These are phyloP conservation scores for Kodamaea jinghongensis DNA, from an alignment of 805 yeast species.

Conservation along the genomic window DNA sequence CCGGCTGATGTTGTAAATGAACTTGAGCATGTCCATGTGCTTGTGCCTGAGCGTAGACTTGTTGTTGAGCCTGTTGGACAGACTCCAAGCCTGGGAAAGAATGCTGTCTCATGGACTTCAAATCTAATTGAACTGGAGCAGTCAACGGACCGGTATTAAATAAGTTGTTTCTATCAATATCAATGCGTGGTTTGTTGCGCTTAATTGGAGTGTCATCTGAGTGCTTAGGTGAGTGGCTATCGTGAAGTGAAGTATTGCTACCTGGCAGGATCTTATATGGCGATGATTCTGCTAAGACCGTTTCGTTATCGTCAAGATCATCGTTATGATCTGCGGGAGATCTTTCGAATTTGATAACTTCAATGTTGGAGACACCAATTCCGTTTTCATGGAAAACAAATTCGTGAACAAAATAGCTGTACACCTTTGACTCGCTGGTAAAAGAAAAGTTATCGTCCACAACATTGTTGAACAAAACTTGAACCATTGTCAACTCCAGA, in stretches of 20 bases:
- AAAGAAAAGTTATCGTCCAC: slow-evolving; percentile 9
- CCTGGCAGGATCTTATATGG: slow-evolving; percentile 29
- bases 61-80: not conserved
- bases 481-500: slow-evolving; percentile 27
- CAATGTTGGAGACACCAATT: slow-evolving; percentile 10
- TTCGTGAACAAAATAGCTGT: slow-evolving; percentile 26
- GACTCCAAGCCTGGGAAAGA: slow-evolving; percentile 1
- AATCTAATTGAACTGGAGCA: slow-evolving; percentile 29
- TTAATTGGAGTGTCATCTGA: slow-evolving; percentile 15
- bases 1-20: slow-evolving; percentile 9
- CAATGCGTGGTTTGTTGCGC: slow-evolving; percentile 16
- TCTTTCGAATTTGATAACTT: slow-evolving; percentile 12
- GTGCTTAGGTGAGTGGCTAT: not conserved
- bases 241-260: slow-evolving; percentile 1
- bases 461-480: slow-evolving; percentile 26
- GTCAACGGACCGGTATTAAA: slow-evolving; percentile 26
- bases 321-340: slow-evolving; percentile 5
- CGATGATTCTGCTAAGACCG: slow-evolving; percentile 41
- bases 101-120: slow-evolving; percentile 5
- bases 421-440: slow-evolving; percentile 12
- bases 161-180: slow-evolving; percentile 15
- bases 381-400: slow-evolving; percentile 14
- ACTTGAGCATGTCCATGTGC: not conserved
- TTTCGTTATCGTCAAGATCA: slow-evolving; percentile 33
- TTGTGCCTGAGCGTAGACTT: slow-evolving; percentile 5